Percentiles rank a stretch among this genome's conserved stretches.
phyloP scores from a whole-genome alignment of 345 rosid species.

The Corymbia maculata region DNA sequence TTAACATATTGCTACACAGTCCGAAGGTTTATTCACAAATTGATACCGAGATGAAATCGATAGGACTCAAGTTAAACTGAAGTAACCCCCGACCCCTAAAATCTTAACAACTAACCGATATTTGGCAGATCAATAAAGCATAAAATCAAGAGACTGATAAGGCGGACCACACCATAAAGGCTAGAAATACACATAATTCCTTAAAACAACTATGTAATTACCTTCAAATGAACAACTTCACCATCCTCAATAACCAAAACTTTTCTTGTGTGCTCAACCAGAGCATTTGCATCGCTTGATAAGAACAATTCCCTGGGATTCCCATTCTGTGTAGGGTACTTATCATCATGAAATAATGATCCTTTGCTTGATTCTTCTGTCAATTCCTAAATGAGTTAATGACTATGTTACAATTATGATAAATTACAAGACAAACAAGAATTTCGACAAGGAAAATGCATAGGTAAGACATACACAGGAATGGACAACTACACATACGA shows the following conservation, averaged over 20 bases:
- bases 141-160: neutral
- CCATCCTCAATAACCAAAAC: constrained; percentile 93
- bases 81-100: neutral
- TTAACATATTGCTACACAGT: neutral
- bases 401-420: neutral
- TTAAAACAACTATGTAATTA: constrained; percentile 3
- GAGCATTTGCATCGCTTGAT: constrained; percentile 88
- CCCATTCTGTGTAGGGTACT: constrained; percentile 52
- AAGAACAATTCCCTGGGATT: constrained; percentile 79
- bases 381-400: constrained; percentile 35
- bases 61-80: neutral
- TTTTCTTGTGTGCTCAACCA: constrained; percentile 92
- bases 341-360: constrained; percentile 55
- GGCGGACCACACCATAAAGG: neutral
- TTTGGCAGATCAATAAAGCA: neutral
- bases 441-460: neutral
- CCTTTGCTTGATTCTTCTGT: constrained; percentile 33
- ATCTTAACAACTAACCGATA: neutral
- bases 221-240: constrained; percentile 95
- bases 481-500: neutral
- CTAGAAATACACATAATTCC: neutral
- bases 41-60: neutral
- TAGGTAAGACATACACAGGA: neutral
- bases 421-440: neutral
- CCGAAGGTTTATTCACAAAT: neutral